Evolutionary conservation across 2,329 filamentous ascomycete species (phyloP).

Genomic region (Colletotrichum cordylinicola): DNA sequence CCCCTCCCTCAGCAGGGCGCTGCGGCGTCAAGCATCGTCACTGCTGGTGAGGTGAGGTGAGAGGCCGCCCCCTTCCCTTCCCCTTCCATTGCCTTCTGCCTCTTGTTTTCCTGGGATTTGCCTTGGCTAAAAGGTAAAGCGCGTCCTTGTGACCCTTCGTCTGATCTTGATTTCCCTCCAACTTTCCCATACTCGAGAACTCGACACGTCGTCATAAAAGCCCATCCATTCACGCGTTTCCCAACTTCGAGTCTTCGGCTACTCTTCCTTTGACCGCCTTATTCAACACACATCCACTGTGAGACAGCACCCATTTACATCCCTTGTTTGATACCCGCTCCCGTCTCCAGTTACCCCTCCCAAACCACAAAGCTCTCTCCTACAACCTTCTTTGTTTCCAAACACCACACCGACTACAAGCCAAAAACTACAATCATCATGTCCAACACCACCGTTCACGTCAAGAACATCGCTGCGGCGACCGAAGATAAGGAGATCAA

Average conservation of each 20-base stretch:
- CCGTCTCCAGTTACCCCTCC: constrained; percentile 16
- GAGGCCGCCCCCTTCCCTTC: constrained; percentile 8
- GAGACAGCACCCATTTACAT: constrained; percentile 2
- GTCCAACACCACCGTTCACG: constrained; percentile 75
- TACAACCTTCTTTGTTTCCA: background rate
- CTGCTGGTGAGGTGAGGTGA: background rate
- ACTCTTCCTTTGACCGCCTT: background rate
- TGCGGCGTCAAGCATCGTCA: constrained; percentile 15
- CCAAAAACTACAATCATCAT: constrained; percentile 42
- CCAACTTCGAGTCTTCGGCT: background rate
- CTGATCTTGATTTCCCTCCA: constrained; percentile 1
- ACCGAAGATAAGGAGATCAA: constrained; percentile 90
- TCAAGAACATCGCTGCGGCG: constrained; percentile 83
- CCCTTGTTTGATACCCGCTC: constrained; percentile 15
- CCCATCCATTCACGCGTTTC: background rate
- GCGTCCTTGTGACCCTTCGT: constrained; percentile 19
- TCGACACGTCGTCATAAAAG: constrained; percentile 6
- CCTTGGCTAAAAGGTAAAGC: constrained; percentile 13
- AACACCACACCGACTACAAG: constrained; percentile 2
- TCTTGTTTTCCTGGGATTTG: background rate
- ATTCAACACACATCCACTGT: background rate
- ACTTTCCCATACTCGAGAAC: background rate
- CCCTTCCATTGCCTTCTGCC: background rate
- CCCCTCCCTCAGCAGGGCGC: constrained; percentile 4
- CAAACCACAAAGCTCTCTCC: constrained; percentile 11